Base-by-base conservation (phyloP, 805 yeast genomes). In the Blastobotrys peoriensis region DNA sequence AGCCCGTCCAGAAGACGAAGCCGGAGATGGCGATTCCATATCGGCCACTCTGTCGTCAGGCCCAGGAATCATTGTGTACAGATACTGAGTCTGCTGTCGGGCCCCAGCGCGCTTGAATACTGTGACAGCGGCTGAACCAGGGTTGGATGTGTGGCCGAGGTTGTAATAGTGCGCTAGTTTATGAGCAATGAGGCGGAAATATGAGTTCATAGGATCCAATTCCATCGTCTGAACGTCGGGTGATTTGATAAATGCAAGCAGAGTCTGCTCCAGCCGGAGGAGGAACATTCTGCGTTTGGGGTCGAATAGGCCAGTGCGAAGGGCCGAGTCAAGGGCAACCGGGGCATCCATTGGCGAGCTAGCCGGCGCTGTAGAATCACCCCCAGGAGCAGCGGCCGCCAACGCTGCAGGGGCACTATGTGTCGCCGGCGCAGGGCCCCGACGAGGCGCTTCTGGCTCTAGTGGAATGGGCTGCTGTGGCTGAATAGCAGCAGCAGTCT, bases 101-200 rank as follows among this genome's bases (percentile, higher is more conserved):
- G 30, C 13, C 10, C 33, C 46, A 2, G 48, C 38, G 17, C 45
- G 64, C 51, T 71, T 71, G 61, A 58, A 71, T 5, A 71, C 65
- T 4, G 69, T 59, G 19, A 71, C 66, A 18, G 78, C 71, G 41
- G 66, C 65, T 6, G 78, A 79, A 47, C 73, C 79, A 23, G 56
- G 52, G 52, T 71, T 75, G 9, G 76, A 63, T 5, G 70, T 71
- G 55, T 83, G 89, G 36, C 78, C 79, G 45, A 83, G 59, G 19
- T 69, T 65, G 55, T 81, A 80, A 58, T 81, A 81, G 33, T 78
- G 82, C 3, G 88, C 85, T 28, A 82, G 64, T 51, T 81, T 83
- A 60, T 84, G 89, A 0, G 83, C 72, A 43, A 84, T 62, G 38
- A 84, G 65, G 52, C 91, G 65, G 52, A 77, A 79, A 59, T 79